Evolutionary conservation across 495 filamentous ascomycete genomes (phyloP).

Genomic region (Penicillium subrubescens): DNA sequence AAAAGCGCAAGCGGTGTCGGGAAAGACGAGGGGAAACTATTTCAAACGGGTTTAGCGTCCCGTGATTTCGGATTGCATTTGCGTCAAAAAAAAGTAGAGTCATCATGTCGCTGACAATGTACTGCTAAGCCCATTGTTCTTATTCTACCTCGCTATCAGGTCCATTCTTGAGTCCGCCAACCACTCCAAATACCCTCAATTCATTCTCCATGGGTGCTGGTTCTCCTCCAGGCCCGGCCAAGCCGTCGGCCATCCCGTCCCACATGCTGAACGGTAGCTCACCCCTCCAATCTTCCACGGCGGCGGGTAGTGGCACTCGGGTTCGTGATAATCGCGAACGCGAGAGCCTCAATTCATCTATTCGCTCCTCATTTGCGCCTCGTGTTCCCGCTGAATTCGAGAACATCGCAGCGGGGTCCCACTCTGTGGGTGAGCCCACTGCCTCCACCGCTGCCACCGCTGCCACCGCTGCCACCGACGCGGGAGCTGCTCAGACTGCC

Average conservation of each 20-base stretch:
- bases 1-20: slow-evolving; percentile 16
- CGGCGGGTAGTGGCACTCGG: slow-evolving; percentile 13
- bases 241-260: slow-evolving; percentile 51
- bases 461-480: slow-evolving; percentile 15
- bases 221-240: slow-evolving; percentile 37
- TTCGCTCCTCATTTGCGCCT: slow-evolving; percentile 49
- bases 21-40: slow-evolving; percentile 13
- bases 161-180: background rate
- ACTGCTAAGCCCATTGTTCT: slow-evolving; percentile 3
- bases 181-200: background rate
- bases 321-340: slow-evolving; percentile 50
- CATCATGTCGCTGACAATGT: slow-evolving; percentile 13
- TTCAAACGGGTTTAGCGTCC: slow-evolving; percentile 21
- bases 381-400: slow-evolving; percentile 47
- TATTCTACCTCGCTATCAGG: background rate
- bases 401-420: slow-evolving; percentile 13
- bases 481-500: slow-evolving; percentile 19
- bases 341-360: slow-evolving; percentile 55
- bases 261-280: slow-evolving; percentile 52
- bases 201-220: slow-evolving; percentile 41
- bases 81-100: slow-evolving; percentile 27
- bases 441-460: slow-evolving; percentile 12
- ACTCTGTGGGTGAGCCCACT: slow-evolving; percentile 26
- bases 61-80: slow-evolving; percentile 23
- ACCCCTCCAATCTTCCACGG: slow-evolving; percentile 38